Base-by-base conservation (phyloP, 176 grass and related monocot species). In the Thinopyrum elongatum region DNA sequence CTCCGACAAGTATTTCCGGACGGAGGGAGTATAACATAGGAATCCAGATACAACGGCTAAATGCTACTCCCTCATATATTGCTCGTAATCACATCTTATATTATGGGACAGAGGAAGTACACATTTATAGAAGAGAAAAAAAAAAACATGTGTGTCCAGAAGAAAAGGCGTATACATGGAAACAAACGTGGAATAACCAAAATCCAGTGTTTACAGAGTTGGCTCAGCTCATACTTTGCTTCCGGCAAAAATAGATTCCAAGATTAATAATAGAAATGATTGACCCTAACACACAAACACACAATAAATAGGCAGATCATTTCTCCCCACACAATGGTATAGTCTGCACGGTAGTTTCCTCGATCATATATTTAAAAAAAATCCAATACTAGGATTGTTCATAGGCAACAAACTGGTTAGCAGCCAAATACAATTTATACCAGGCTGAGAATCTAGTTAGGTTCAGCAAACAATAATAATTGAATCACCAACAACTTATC, bases 401-500 rank as follows among this genome's bases (percentile, higher is more conserved):
- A 7, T 59, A 68, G 49, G 82, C 26, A 74, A 39, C 61, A 70
- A 53, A 71, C 71, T 70, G 69, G 87, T 92, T 92, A 92, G 87
- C 69, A 89, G 80, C 69, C 90, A 75, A 76, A 80, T 76, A 83
- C 60, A 49, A 49, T 79, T 79, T 67, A 14, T 67, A 83, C 74
- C 23, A n/a, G 74, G 80, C 74, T 26, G 25, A 10, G 65, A 83
- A 69, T 76, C 62, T 66, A 70, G 80, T 89, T 84, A 89, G 90
- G 41, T 86, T 84, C 84, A 89, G 74, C 75, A 92, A 80, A 81
- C 21, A 83, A 84, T 70, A 77, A 79, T 85, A 76, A 55, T 80
- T 63, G 8, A 34, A 76, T 69, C 74, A 6, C 36, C 83, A 89
- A 23, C 90, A 83, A 68, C 74, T 70, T 70, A 41, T 64, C 34